Evolutionary conservation across 2,329 filamentous ascomycete genomes (phyloP).

Genomic region (Claviceps sp.): DNA sequence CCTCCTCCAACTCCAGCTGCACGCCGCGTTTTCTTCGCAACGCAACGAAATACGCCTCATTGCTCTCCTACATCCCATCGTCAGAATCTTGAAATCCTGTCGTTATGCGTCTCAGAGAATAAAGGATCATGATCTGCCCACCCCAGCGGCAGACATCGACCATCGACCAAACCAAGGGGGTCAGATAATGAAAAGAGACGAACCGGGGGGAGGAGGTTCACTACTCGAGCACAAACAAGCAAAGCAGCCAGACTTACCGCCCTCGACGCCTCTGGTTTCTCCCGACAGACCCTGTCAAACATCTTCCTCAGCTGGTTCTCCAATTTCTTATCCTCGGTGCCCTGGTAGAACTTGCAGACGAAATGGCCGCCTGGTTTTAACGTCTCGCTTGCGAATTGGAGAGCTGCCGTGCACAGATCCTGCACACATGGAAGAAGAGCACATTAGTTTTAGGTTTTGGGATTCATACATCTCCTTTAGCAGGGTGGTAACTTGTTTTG

Average conservation of each 20-base stretch:
- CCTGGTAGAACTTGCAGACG: slow-evolving; percentile 96
- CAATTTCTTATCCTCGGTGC: slow-evolving; percentile 67
- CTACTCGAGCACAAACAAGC: neutral
- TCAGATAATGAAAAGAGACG: neutral
- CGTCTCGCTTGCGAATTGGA: slow-evolving; percentile 76
- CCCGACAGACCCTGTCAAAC: slow-evolving; percentile 68
- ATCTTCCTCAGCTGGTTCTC: slow-evolving; percentile 62
- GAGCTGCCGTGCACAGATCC: slow-evolving; percentile 81
- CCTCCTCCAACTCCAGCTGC: slow-evolving; percentile 8
- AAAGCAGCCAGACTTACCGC: slow-evolving; percentile 43
- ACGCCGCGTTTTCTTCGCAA: slow-evolving; percentile 48
- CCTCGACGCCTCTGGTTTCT: slow-evolving; percentile 86
- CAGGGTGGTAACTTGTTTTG: too few species aligned
- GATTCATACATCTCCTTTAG: too few species aligned
- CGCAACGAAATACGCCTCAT: slow-evolving; percentile 77
- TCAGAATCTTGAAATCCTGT: neutral
- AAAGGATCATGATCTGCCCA: too few species aligned
- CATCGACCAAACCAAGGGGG: neutral
- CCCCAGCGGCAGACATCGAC: neutral
- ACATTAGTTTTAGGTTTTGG: neutral
- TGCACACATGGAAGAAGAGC: slow-evolving; percentile 22
- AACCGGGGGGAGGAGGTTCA: neutral
- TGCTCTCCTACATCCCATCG: slow-evolving; percentile 26
- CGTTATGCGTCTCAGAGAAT: too few species aligned
- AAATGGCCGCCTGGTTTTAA: slow-evolving; percentile 76